A percentile compares a stretch with the other conserved stretches of the same genome.
phyloP scores from a whole-genome alignment of 495 filamentous ascomycete species.

The Darksidea phi region DNA sequence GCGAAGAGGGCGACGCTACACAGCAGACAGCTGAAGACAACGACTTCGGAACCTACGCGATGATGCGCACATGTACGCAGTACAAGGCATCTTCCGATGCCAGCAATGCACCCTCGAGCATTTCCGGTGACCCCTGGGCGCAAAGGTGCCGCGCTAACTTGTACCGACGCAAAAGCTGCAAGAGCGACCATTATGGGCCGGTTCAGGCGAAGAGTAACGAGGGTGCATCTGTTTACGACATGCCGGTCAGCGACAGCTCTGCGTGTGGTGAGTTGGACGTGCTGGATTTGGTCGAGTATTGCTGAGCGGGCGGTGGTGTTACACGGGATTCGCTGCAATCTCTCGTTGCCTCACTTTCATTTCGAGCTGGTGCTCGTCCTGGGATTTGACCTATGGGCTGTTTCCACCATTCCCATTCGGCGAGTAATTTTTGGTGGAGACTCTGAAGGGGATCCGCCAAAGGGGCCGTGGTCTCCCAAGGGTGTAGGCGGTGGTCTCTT shows the following conservation, averaged over 20 bases:
- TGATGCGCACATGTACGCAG: constrained; percentile 20
- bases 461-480: too few relatives aligned
- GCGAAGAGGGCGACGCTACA: not conserved
- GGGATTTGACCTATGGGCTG: too few relatives aligned
- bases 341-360: not conserved
- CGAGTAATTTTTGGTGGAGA: not conserved
- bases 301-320: not conserved
- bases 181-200: not conserved
- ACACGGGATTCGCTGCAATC: not conserved
- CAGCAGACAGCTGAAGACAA: constrained; percentile 1
- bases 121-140: constrained; percentile 10
- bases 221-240: not conserved
- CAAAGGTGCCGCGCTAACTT: constrained; percentile 13
- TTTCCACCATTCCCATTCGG: not conserved
- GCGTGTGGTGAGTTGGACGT: not conserved
- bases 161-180: not conserved
- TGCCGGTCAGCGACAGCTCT: constrained; percentile 7
- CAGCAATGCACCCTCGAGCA: not conserved
- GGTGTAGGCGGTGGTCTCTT: not conserved
- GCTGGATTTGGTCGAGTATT: constrained; percentile 3
- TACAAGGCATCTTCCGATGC: constrained; percentile 19
- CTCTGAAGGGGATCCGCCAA: too few relatives aligned
- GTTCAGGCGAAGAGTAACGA: constrained; percentile 14
- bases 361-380: too few relatives aligned
- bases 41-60: constrained; percentile 6